Percentiles rank a stretch among this genome's conserved stretches.
These are phyloP conservation scores for Didymella segeticola DNA, from an alignment of 2,329 filamentous ascomycete genomes.

Conservation along the genomic window DNA sequence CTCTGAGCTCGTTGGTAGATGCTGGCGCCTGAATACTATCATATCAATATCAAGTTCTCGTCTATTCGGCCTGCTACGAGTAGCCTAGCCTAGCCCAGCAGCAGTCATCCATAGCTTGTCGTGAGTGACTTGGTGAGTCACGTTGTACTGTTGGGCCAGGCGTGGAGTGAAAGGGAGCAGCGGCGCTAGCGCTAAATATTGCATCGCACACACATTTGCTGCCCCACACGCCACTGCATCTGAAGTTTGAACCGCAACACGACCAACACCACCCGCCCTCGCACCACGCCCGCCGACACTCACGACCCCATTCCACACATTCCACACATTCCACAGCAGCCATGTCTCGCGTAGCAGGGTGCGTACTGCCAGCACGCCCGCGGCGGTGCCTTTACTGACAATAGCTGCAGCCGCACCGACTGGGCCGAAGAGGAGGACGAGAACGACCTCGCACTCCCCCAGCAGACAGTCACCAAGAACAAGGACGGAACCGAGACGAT, in stretches of 20 bases:
- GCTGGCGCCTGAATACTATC: neutral
- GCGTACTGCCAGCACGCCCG: conserved; percentile 9
- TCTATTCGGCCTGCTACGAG: no score
- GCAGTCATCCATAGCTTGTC: neutral
- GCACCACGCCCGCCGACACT: conserved; percentile 9
- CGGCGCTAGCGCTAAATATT: conserved; percentile 19
- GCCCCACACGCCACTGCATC: conserved; percentile 29
- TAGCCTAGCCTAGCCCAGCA: no score
- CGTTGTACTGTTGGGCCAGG: neutral
- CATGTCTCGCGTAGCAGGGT: conserved; percentile 51
- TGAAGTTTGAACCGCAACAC: conserved; percentile 24
- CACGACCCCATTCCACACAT: neutral
- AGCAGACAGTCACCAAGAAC: conserved; percentile 89
- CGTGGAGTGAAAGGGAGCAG: neutral
- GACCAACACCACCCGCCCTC: no score
- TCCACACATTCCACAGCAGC: conserved; percentile 22
- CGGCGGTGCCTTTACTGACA: conserved; percentile 11
- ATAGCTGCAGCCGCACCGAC: conserved; percentile 66
- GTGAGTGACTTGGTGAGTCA: neutral
- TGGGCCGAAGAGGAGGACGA: conserved; percentile 94
- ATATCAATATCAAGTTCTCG: neutral
- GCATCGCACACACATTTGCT: conserved; percentile 19
- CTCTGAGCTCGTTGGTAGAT: neutral
- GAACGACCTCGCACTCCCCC: conserved; percentile 86
- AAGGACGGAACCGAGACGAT: conserved; percentile 98